These are phyloP conservation scores for Phoma sp. DNA, from an alignment of 2,329 filamentous ascomycete species.

Conservation along the genomic window DNA sequence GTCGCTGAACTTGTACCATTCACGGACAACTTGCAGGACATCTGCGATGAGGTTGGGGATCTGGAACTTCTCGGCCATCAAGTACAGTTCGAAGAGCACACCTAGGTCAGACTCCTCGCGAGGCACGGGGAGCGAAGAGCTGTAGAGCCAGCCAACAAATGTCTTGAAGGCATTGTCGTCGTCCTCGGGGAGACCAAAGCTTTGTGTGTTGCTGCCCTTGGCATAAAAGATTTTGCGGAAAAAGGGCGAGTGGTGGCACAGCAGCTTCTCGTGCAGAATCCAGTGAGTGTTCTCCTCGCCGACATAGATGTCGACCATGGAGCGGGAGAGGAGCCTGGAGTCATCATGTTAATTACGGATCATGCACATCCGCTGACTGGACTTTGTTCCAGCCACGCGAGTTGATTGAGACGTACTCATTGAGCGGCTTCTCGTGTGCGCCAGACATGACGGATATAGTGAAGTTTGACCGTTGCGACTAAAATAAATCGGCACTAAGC, in stretches of 20 bases:
- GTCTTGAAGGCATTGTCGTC: slow-evolving; percentile 59
- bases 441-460: slow-evolving; percentile 31
- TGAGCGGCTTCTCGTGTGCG: slow-evolving; percentile 41
- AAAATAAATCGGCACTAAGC: slow-evolving; percentile 21
- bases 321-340: slow-evolving; percentile 58
- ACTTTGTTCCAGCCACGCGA: neutral
- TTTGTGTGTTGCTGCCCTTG: slow-evolving; percentile 43
- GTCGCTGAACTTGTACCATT: slow-evolving; percentile 60
- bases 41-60: slow-evolving; percentile 57
- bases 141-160: slow-evolving; percentile 63
- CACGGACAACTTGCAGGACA: slow-evolving; percentile 57
- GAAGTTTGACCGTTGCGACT: slow-evolving; percentile 25
- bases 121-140: slow-evolving; percentile 54
- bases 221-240: slow-evolving; percentile 60
- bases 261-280: slow-evolving; percentile 63
- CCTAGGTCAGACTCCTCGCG: slow-evolving; percentile 59
- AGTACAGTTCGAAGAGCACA: slow-evolving; percentile 60
- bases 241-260: slow-evolving; percentile 61
- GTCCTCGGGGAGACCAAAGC: slow-evolving; percentile 59
- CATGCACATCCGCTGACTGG: neutral
- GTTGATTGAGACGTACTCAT: slow-evolving; percentile 35
- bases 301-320: slow-evolving; percentile 64
- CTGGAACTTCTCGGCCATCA: slow-evolving; percentile 61
- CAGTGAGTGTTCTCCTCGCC: slow-evolving; percentile 61
- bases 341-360: neutral